Base-by-base conservation (phyloP, 371 early-diverging fungal genomes). In the Nematocida ironsii region DNA sequence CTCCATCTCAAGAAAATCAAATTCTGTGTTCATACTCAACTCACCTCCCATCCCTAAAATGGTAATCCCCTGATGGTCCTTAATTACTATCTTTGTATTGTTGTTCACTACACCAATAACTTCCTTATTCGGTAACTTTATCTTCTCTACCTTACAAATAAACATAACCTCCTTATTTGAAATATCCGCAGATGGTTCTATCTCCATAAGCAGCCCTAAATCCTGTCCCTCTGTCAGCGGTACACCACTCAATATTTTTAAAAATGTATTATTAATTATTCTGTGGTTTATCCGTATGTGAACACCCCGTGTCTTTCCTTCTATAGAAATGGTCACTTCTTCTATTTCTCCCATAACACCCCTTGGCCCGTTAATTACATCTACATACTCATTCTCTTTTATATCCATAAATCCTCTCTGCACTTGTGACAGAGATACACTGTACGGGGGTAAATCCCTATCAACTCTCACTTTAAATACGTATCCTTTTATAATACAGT, bases 1-100 rank as follows among this genome's bases (percentile, higher is more conserved):
- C 56, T 97, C 99, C 89, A 99, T 90, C 75, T 94, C 94, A 86
- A 95, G 96, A 88, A 97, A 97, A 82, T 94, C 93, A 87, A 98
- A 97, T 84, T 95, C 90, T 16, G 96, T 93, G 84, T 94, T 85
- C 27, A 88, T 68, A 13, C 47, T 78, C 20, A 78, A 71, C 61
- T 69, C 80, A 6, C 50, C 5, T 2, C 50, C 44, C 39, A 67
- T 18, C 9, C 80, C 80, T 23, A 78, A 23, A 45, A 78, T 54
- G 5, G 80, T 67, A 16, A 78, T 70, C 4, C 72, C 80, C 23
- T 82, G 55, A 39, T 78, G 80, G 16, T 57, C 57, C 27, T 47
- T 61, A 52, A 78, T 78, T 16, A 23, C 5, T 25, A 78, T 18
- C 20, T 25, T 25, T n/a, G 80, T 78, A 39, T 71, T 71, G 5